Conservation (phyloP, 139 green algal genomes). For the Chlamydomonas sp. region DNA sequence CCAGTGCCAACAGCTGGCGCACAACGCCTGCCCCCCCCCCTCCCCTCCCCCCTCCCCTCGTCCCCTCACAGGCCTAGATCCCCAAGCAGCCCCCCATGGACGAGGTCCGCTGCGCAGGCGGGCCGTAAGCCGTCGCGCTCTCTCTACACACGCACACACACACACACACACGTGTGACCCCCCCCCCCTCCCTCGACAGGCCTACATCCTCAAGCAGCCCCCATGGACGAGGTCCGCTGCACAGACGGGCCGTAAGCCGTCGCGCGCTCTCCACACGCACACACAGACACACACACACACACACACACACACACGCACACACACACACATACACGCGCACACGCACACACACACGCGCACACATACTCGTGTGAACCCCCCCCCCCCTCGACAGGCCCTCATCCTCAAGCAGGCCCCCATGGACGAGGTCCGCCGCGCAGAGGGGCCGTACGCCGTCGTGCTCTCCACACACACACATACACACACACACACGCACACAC, state of each 20-base stretch:
- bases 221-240: no score
- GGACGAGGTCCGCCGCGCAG: constrained; percentile 70
- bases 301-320: neutral
- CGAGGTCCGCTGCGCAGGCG: constrained; percentile 69
- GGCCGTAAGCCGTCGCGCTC: constrained; percentile 90
- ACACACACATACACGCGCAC: neutral
- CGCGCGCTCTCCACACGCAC: no score
- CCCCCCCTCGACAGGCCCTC: constrained; percentile 42
- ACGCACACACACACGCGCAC: neutral
- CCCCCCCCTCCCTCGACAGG: no score
- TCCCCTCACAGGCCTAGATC: constrained; percentile 84
- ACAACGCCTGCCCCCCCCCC: no score
- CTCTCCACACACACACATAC: neutral
- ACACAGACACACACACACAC: no score
- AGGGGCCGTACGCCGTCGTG: constrained; percentile 84
- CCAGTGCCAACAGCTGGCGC: no score
- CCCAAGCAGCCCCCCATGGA: constrained; percentile 84
- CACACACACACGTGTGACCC: no score
- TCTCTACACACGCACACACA: no score
- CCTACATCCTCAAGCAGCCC: no score
- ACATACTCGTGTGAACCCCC: neutral
- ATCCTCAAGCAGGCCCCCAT: constrained; percentile 79
- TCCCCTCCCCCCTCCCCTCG: no score
- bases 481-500: neutral
- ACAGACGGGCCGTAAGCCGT: no score